Conservation (phyloP, 2,329 filamentous ascomycete genomes). For the Curvularia sp. region DNA sequence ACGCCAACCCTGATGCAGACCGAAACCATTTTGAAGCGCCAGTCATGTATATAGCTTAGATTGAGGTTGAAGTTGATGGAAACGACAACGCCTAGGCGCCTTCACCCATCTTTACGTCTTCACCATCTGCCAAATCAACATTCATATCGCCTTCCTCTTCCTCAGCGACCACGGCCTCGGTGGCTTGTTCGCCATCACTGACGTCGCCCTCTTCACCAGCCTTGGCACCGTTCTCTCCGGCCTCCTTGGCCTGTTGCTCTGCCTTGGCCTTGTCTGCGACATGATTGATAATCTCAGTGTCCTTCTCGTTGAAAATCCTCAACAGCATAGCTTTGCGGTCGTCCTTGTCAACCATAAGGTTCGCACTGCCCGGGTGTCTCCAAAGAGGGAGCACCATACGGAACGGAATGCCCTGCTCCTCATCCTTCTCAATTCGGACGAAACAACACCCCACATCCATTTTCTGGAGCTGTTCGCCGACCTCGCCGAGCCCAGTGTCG, state of each 20-base stretch:
- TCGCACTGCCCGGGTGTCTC: constrained; percentile 90
- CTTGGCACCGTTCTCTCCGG: constrained; percentile 19
- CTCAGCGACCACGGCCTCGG: constrained; percentile 9
- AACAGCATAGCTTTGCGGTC: constrained; percentile 91
- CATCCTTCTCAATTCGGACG: constrained; percentile 79
- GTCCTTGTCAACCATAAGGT: constrained; percentile 98
- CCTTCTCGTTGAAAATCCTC: constrained; percentile 87
- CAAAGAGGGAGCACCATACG: constrained; percentile 89
- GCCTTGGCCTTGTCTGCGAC: constrained; percentile 45
- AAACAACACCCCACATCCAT: constrained; percentile 92
- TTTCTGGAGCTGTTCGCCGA: constrained; percentile 79
- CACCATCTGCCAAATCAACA: constrained; percentile 9
- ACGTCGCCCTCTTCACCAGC: constrained; percentile 12
- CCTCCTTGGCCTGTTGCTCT: constrained; percentile 27
- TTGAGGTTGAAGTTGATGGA: not conserved
- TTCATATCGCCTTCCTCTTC: constrained; percentile 17
- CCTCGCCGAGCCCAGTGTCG: constrained; percentile 81
- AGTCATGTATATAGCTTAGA: not conserved
- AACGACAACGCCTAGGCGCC: constrained; percentile 2
- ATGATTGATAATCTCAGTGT: constrained; percentile 69
- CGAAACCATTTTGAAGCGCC: constrained; percentile 2
- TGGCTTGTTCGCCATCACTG: constrained; percentile 12
- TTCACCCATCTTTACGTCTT: constrained; percentile 13
- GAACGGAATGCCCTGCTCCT: constrained; percentile 71
- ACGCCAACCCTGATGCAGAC: constrained; percentile 17